Base-by-base conservation (phyloP, 2,329 filamentous ascomycete genomes). In the Salinomyces thailandicus region DNA sequence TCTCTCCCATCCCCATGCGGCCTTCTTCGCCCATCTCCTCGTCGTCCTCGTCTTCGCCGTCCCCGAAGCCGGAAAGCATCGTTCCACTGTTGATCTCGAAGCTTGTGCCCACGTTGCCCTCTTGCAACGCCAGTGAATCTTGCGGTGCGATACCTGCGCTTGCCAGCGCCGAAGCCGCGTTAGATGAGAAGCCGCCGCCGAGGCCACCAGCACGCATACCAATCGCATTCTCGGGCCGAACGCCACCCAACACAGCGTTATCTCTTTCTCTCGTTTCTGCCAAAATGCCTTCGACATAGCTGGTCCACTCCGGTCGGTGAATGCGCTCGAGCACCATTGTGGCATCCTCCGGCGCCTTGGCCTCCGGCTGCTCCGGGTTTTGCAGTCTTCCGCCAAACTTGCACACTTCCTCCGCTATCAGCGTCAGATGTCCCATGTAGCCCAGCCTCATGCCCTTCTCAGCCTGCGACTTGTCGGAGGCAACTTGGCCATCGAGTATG, bases 361-460 rank as follows among this genome's bases (percentile, higher is more conserved):
- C 8, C 3, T 26, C 22, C 11, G 27, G 27, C 27, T n/a, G 11
- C 8, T 30, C 27, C 11, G 27, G 11, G 8, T n/a, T 30, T 16
- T 30, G 27, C 14, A 30, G 8, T 37, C 91, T 78, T 61, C 95
- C 91, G 22, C 86, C 94, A 56, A 98, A 96, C 62, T 96, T 98
- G 56, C 96, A 86, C 13, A 98, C 91, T 61, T 98, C 91, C 61
- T 98, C 91, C 18, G 91, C 89, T 42, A 98, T 95, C 18, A 98
- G 73, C 0, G 91, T 98, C 34, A 98, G 69, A 60, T 98, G 91
- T 3, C 91, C 91, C 87, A 98, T 98, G 64, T 96, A 98, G 27
- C 91, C 91, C 59, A 96, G 79, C 33, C 91, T 81, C 62, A 93
- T 95, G 59, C 84, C 86, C 46, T 76, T 85, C 55, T 81, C 77